Evolutionary conservation across 2,329 filamentous ascomycete genomes (phyloP).

Genomic region (Pestalotiopsis fici): DNA sequence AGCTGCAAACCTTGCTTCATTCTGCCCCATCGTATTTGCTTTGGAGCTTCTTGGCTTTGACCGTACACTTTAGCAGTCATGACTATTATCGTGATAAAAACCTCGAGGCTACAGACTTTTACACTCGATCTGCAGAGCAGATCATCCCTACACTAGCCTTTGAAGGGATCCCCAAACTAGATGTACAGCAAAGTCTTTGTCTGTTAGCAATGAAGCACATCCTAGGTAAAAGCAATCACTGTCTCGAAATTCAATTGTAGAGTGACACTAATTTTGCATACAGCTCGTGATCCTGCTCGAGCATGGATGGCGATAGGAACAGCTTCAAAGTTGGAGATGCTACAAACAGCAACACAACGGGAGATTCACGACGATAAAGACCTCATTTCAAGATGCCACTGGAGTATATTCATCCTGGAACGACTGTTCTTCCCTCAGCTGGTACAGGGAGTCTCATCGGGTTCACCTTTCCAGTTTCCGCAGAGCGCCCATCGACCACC

Average conservation of each 20-base stretch:
- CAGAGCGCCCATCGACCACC: background rate
- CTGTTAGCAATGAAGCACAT: background rate
- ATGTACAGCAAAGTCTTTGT: background rate
- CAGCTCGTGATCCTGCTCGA: background rate
- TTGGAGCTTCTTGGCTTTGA: background rate
- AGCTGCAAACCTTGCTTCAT: background rate
- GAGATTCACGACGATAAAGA: background rate
- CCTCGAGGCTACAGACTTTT: background rate
- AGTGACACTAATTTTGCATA: background rate
- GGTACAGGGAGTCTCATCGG: background rate
- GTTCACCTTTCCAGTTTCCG: background rate
- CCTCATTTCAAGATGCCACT: background rate
- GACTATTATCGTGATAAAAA: background rate
- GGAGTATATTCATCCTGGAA: background rate
- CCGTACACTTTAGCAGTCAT: background rate
- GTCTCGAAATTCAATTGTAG: background rate
- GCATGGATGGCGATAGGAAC: background rate
- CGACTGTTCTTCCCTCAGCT: background rate
- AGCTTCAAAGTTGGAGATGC: background rate
- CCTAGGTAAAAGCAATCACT: background rate
- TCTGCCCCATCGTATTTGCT: background rate
- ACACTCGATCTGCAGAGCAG: background rate
- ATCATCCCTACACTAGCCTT: background rate
- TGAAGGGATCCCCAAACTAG: background rate
- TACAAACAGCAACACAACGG: background rate